Percentiles rank a stretch among this genome's conserved stretches.
These are phyloP conservation scores for Fusarium globosum DNA, from an alignment of 2,329 filamentous ascomycete genomes.

Conservation along the genomic window DNA sequence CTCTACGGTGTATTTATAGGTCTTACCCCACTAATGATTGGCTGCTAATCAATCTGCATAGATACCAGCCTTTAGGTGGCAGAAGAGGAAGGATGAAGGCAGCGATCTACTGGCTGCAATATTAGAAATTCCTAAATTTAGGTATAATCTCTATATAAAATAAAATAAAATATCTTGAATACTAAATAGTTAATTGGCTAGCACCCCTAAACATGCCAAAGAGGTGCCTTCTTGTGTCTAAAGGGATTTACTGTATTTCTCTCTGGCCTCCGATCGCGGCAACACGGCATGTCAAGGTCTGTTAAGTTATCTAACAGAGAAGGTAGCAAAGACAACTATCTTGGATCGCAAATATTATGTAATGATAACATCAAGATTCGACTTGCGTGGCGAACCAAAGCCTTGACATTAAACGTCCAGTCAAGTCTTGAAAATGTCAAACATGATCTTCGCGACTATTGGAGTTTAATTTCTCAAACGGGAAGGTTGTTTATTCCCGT, in stretches of 20 bases:
- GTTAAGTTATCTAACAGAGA: not conserved
- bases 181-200: too few relatives aligned
- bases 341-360: not conserved
- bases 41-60: too few relatives aligned
- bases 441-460: not conserved
- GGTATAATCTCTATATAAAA: too few relatives aligned
- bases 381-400: not conserved
- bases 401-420: not conserved
- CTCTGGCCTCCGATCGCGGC: rapidly evolving
- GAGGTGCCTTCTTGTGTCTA: too few relatives aligned
- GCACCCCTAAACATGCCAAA: too few relatives aligned
- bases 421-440: not conserved
- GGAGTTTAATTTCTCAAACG: not conserved
- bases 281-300: not conserved
- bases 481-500: not conserved
- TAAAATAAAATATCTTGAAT: too few relatives aligned
- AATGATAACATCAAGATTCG: rapidly evolving
- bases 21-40: too few relatives aligned
- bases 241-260: not conserved
- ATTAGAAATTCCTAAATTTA: too few relatives aligned
- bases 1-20: too few relatives aligned
- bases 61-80: too few relatives aligned
- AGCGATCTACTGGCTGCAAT: too few relatives aligned
- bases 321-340: not conserved
- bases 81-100: too few relatives aligned